These are phyloP conservation scores for Gardenia jasminoides DNA, from an alignment of 257 asterid genomes.

Conservation along the genomic window DNA sequence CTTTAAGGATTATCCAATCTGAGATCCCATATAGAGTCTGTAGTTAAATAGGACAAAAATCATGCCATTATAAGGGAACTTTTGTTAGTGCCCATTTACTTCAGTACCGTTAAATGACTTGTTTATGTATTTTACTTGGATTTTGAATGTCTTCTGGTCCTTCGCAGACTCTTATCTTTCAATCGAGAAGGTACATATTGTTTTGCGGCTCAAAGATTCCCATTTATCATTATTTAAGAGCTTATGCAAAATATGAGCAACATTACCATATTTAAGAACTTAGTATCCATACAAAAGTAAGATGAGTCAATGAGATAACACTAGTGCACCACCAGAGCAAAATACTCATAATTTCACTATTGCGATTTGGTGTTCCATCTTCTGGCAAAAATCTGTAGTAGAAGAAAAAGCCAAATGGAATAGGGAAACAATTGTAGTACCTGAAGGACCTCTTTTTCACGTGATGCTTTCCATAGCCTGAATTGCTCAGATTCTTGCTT, in stretches of 20 bases:
- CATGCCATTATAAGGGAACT: not conserved
- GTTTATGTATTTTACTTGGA: not conserved
- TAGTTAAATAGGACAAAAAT: not conserved
- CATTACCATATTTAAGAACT: not conserved
- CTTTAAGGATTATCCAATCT: not conserved
- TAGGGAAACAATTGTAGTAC: conserved; percentile 27
- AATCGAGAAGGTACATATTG: too few relatives aligned
- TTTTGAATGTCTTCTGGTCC: not conserved
- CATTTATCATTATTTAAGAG: not conserved
- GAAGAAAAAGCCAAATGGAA: not conserved
- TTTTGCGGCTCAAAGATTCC: not conserved
- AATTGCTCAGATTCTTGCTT: conserved; percentile 98
- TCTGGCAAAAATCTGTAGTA: not conserved
- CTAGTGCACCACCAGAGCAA: not conserved
- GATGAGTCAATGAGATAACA: not conserved
- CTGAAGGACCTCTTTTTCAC: conserved; percentile 99
- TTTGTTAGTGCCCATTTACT: not conserved
- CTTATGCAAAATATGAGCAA: not conserved
- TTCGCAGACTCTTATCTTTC: not conserved
- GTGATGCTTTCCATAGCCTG: conserved; percentile 90
- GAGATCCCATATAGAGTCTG: not conserved
- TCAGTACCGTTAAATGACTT: not conserved
- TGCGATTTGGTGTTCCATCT: not conserved
- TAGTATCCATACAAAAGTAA: not conserved
- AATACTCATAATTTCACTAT: not conserved